Conservation (phyloP, 2,329 filamentous ascomycete species). For the Fusarium luffae region DNA sequence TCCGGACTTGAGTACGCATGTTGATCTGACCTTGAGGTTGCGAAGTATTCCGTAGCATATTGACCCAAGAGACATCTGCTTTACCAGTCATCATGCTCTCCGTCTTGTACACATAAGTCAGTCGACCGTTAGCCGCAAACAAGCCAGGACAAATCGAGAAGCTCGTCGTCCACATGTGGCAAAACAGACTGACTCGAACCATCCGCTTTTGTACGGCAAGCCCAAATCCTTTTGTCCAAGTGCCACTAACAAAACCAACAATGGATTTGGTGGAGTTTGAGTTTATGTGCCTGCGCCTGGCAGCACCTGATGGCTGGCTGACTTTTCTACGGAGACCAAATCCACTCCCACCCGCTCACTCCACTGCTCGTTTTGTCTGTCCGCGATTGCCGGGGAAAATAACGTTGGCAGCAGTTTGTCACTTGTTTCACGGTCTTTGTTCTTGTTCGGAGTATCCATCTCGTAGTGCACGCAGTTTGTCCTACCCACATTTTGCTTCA, state of each 20-base stretch:
- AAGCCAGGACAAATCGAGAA: neutral
- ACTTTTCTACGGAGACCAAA: slow-evolving; percentile 1
- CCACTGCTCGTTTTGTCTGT: neutral
- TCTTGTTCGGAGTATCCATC: slow-evolving; percentile 6
- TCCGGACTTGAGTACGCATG: neutral
- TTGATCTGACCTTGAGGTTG: neutral
- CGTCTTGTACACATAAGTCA: neutral
- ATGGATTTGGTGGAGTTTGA: slow-evolving; percentile 16
- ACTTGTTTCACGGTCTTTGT: slow-evolving; percentile 14
- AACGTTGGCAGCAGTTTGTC: neutral
- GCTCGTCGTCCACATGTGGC: slow-evolving; percentile 6
- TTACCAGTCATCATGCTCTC: neutral
- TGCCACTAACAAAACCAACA: slow-evolving; percentile 10
- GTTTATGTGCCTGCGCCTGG: slow-evolving; percentile 28
- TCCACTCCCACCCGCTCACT: neutral
- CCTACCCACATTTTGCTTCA: slow-evolving; percentile 12
- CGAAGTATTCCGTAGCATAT: neutral
- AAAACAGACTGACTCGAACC: slow-evolving; percentile 23
- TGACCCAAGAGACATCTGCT: neutral
- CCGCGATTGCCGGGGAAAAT: neutral
- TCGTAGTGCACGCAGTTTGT: slow-evolving; percentile 4
- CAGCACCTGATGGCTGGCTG: slow-evolving; percentile 5
- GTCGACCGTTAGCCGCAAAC: neutral
- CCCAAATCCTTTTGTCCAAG: slow-evolving; percentile 1
- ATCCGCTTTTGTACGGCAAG: slow-evolving; percentile 15